Percentiles rank a stretch among this genome's conserved stretches.
phyloP scores from a whole-genome alignment of 75 land plant genomes.

The Isoetes taiwanensis region DNA sequence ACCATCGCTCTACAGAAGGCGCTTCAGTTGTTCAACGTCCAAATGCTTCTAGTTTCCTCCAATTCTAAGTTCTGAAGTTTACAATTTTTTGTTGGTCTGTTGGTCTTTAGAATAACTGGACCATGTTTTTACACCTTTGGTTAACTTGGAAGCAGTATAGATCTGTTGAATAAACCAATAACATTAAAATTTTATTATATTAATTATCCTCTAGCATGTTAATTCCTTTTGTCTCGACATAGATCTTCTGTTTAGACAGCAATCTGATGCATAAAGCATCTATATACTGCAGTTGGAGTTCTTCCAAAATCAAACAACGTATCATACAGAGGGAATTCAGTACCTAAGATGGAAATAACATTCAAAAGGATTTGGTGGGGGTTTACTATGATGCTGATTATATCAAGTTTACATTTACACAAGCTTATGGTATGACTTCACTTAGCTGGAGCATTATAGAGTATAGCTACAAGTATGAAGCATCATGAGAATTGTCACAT shows the following conservation, averaged over 20 bases:
- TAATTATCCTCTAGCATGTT: not conserved
- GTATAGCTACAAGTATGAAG: not conserved
- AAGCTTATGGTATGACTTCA: not conserved
- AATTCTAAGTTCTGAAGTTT: too few relatives aligned
- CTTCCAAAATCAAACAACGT: not conserved
- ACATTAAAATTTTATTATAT: not conserved
- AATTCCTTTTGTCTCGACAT: too few relatives aligned
- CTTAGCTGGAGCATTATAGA: slow-evolving; percentile 5
- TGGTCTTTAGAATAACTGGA: too few relatives aligned
- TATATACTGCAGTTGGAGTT: not conserved
- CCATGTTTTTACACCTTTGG: too few relatives aligned
- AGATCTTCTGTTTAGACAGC: too few relatives aligned
- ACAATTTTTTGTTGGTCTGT: not conserved
- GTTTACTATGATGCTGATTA: slow-evolving; percentile 3
- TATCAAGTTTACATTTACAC: slow-evolving; percentile 1
- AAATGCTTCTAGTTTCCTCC: too few relatives aligned
- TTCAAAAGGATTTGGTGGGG: not conserved
- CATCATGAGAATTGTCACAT: not conserved
- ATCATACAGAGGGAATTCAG: not conserved
- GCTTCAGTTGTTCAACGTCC: slow-evolving; percentile 1
- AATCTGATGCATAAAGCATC: too few relatives aligned
- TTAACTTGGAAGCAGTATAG: too few relatives aligned
- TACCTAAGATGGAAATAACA: not conserved
- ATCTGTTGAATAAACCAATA: too few relatives aligned
- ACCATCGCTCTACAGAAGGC: not conserved